A percentile compares a stretch with the other conserved stretches of the same genome.
These are phyloP conservation scores for Protomyces pachydermus DNA, from an alignment of 1,139 yeast genomes.

Conservation along the genomic window DNA sequence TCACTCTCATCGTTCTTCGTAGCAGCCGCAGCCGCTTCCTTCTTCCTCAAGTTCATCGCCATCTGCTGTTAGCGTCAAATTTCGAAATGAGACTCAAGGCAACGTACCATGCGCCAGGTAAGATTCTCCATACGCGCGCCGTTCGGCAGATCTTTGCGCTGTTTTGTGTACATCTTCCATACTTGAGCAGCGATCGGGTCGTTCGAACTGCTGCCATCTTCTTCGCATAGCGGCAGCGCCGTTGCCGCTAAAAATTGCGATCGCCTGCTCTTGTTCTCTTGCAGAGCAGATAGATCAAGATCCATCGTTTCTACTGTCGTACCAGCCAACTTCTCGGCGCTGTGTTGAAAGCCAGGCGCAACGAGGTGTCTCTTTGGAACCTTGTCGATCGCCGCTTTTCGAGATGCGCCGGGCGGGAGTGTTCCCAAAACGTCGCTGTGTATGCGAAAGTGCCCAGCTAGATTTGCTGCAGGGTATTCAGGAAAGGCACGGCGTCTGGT, in stretches of 20 bases:
- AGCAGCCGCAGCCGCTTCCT: constrained; percentile 19
- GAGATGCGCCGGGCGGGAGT: too few relatives aligned
- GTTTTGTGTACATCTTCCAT: constrained; percentile 77
- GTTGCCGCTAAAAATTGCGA: neutral
- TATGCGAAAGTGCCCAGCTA: too few relatives aligned
- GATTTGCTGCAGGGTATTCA: too few relatives aligned
- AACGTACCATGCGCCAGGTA: constrained; percentile 65
- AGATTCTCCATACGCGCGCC: constrained; percentile 71
- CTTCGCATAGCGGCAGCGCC: neutral
- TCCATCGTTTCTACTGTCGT: neutral
- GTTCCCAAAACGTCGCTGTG: too few relatives aligned
- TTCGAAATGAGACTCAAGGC: neutral
- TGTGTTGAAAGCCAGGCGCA: too few relatives aligned
- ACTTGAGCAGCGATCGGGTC: constrained; percentile 37
- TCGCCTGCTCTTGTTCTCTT: neutral
- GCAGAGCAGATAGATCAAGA: neutral
- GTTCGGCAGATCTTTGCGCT: constrained; percentile 72
- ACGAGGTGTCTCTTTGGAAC: too few relatives aligned
- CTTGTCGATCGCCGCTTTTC: too few relatives aligned
- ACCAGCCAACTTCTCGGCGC: too few relatives aligned
- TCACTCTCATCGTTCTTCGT: neutral
- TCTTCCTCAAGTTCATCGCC: constrained; percentile 48
- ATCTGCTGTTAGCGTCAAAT: constrained; percentile 38
- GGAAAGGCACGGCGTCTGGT: too few relatives aligned
- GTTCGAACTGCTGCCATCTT: neutral